A percentile compares a stretch with the other conserved stretches of the same genome.
phyloP scores from a whole-genome alignment of 148 eudicot genomes.

The Nepenthes gracilis region DNA sequence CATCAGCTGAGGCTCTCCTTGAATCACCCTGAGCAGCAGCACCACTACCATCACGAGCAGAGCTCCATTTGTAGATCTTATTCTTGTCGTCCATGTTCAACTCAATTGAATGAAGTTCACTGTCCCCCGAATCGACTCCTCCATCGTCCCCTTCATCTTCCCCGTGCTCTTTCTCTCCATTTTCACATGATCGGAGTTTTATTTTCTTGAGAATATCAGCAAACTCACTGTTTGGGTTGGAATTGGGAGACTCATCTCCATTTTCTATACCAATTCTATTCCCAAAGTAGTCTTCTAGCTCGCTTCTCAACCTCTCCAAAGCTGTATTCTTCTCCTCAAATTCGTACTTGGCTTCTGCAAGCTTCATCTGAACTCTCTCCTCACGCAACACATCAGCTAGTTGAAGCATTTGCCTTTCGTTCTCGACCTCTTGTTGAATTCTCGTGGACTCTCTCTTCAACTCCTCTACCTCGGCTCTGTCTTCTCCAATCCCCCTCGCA shows the following conservation, averaged over 20 bases:
- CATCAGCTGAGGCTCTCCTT: conserved; percentile 38
- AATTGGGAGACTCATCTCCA: conserved; percentile 5
- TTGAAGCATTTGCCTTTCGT: conserved; percentile 83
- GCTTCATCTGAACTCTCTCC: conserved; percentile 96
- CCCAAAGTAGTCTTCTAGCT: conserved; percentile 41
- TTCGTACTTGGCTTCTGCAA: conserved; percentile 66
- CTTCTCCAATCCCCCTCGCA: conserved; percentile 70
- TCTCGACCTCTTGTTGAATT: conserved; percentile 64
- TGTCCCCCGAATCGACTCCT: conserved; percentile 41
- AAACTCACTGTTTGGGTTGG: conserved; percentile 25
- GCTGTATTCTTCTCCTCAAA: conserved; percentile 79
- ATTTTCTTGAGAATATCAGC: conserved; percentile 29
- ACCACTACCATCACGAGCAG: conserved; percentile 22
- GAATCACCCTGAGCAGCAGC: conserved; percentile 31
- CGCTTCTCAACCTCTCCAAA: conserved; percentile 49
- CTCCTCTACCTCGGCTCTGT: conserved; percentile 65
- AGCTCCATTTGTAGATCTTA: conserved; percentile 48
- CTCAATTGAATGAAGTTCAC: conserved; percentile 82
- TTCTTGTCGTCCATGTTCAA: conserved; percentile 43
- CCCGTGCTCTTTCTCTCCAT: conserved; percentile 12
- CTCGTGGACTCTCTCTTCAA: conserved; percentile 47
- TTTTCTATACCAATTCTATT: conserved; percentile 15
- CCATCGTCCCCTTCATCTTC: conserved; percentile 14
- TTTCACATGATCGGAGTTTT: conserved; percentile 16
- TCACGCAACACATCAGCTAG: conserved; percentile 78